These are phyloP conservation scores for Ophiostoma perfectum DNA, from an alignment of 2,329 filamentous ascomycete genomes.

Conservation along the genomic window DNA sequence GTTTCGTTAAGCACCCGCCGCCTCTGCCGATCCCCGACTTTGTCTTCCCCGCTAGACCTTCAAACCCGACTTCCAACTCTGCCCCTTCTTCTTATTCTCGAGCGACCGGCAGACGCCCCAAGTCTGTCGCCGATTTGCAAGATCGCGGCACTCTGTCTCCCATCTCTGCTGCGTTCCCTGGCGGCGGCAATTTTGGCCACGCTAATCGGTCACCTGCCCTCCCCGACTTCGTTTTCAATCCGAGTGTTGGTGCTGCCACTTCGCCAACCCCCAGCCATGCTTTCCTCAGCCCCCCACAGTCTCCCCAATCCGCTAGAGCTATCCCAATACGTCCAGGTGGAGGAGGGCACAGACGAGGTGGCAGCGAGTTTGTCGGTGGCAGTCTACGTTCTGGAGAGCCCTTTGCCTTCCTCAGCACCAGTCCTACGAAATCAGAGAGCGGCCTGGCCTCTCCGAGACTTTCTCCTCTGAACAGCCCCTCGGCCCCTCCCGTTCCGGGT, in stretches of 20 bases:
- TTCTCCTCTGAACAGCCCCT: conserved; percentile 40
- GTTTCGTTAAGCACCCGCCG: conserved; percentile 32
- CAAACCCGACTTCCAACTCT: conserved; percentile 44
- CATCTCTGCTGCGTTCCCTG: background rate
- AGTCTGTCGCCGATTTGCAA: conserved; percentile 47
- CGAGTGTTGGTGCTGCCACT: conserved; percentile 31
- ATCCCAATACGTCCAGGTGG: conserved; percentile 52
- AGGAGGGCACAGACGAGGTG: conserved; percentile 72
- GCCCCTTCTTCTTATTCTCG: conserved; percentile 46
- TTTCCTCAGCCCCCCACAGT: conserved; percentile 51
- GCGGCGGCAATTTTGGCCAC: conserved; percentile 15
- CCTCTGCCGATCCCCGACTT: conserved; percentile 53
- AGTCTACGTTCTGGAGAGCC: conserved; percentile 55
- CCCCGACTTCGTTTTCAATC: conserved; percentile 53
- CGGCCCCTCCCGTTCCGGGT: background rate
- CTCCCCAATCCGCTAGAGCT: conserved; percentile 46
- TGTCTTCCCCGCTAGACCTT: conserved; percentile 52
- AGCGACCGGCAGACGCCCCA: conserved; percentile 46
- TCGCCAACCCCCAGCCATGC: conserved; percentile 33
- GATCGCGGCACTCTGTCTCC: conserved; percentile 29
- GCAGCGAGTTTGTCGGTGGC: conserved; percentile 81
- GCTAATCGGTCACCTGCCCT: conserved; percentile 40
- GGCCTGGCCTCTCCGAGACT: conserved; percentile 55
- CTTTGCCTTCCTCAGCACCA: conserved; percentile 60
- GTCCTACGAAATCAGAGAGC: conserved; percentile 59